Percentiles rank a stretch among this genome's conserved stretches.
Conservation (phyloP, 306 rosid genomes). For the Senna tora region DNA sequence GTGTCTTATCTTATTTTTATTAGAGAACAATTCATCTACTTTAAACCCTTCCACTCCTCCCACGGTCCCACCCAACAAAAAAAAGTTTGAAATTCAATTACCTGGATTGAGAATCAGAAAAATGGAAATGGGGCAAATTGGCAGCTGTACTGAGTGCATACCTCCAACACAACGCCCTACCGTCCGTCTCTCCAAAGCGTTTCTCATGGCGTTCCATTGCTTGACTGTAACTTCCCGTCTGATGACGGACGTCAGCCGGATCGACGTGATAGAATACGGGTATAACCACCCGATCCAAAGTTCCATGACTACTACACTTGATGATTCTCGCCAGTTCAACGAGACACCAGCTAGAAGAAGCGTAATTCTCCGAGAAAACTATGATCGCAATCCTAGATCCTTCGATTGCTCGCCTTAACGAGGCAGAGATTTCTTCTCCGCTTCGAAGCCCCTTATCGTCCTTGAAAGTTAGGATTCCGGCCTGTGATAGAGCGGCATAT, state of each 20-base stretch:
- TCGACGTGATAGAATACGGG: conserved; percentile 8
- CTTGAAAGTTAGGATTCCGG: conserved; percentile 4
- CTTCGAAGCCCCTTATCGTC: conserved; percentile 2
- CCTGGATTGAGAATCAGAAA: background rate
- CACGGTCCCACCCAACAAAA: too few relatives aligned
- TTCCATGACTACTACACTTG: background rate
- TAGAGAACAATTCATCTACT: too few relatives aligned
- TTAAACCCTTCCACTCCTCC: too few relatives aligned
- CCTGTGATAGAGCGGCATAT: conserved; percentile 10
- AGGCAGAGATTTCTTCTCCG: background rate
- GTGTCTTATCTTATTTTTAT: too few relatives aligned
- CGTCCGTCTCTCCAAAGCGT: too few relatives aligned
- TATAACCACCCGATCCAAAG: background rate
- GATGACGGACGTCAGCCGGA: background rate
- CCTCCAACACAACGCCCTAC: background rate
- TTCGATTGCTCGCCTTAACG: background rate
- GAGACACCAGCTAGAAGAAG: conserved; percentile 32
- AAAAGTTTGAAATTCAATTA: background rate
- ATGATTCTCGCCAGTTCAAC: conserved; percentile 2
- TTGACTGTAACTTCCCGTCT: background rate
- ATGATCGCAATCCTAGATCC: conserved; percentile 12
- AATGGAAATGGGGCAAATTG: background rate
- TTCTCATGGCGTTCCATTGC: too few relatives aligned
- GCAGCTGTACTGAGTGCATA: background rate
- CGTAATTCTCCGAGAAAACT: conserved; percentile 7